Base-by-base conservation (phyloP, 441 rosid species). In the Capsella rubella region DNA sequence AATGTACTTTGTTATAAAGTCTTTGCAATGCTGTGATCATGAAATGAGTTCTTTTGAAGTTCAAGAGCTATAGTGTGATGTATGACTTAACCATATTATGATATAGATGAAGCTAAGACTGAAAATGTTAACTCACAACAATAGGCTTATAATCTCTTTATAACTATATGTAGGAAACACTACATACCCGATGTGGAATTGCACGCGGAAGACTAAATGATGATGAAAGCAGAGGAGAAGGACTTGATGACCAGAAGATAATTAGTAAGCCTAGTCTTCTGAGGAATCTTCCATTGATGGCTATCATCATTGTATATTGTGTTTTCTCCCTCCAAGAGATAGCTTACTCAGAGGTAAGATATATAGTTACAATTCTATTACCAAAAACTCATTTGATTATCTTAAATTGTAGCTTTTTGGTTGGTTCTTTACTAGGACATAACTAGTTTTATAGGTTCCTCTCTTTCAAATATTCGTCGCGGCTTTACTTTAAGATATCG, bases 321-420 rank as follows among this genome's bases (percentile, higher is more conserved):
- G 81, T 88, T 57, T 88, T 86, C 71, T 87, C 90, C 13, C 86
- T 87, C 47, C 89, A 88, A 64, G 90, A 88, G 82, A 84, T 88
- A 34, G 93, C 88, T 63, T 88, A 88, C 64, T 52, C 79, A 11
- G 90, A 88, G 83, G 93, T 87, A 73, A 77, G 78, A 75, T 16
- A 16, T 16, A 16, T 7, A 50, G 52, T 28, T 16, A 50, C 32
- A 28, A 11, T 50, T 18, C 52, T 53, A 53, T 64, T 46, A 3
- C 31, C 31, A 50, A 67, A 3, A 47, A n/a, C 18, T 63, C 37
- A 8, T 45, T 27, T 25, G 4, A 27, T 5, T 61, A 57, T 28
- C 46, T 46, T 28, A n/a, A 64, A 52, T 3, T 27, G 25, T 8
- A 61, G 35, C 2, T 31, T 31, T 31, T 53, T 47, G 8, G 9